These are phyloP conservation scores for Pleurotus sapidus DNA, from an alignment of 768 basidiomycete species.

Conservation along the genomic window DNA sequence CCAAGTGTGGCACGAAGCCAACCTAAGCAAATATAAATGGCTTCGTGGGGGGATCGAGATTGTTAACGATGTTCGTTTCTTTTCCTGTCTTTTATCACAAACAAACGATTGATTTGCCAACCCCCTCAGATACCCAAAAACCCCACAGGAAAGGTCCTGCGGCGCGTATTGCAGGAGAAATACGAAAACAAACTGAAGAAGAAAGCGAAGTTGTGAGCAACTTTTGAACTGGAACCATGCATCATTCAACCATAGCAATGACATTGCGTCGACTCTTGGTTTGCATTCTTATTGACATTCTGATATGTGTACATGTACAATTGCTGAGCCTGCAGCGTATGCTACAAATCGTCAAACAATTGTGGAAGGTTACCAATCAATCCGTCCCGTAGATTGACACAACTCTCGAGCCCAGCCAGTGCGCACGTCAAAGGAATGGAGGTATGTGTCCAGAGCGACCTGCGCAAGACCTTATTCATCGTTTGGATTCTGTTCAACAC, in stretches of 20 bases:
- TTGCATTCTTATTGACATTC: neutral
- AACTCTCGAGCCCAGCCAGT: conserved; percentile 38
- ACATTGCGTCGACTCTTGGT: neutral
- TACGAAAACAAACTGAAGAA: conserved; percentile 37
- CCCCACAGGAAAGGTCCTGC: conserved; percentile 70
- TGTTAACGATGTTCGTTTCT: conserved; percentile 50
- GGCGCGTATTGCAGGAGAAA: conserved; percentile 56
- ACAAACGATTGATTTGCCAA: neutral
- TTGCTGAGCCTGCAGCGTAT: neutral
- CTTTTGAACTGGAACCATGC: too few relatives aligned
- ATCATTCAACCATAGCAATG: too few relatives aligned
- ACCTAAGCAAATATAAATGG: conserved; percentile 76
- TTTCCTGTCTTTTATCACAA: conserved; percentile 3
- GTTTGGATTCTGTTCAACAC: conserved; percentile 55
- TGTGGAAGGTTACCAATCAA: neutral
- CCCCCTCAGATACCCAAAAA: conserved; percentile 63
- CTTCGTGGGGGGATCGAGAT: conserved; percentile 69
- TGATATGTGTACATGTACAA: neutral
- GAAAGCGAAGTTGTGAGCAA: conserved; percentile 29
- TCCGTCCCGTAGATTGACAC: neutral
- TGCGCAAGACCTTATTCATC: conserved; percentile 37
- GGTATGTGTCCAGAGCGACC: conserved; percentile 28
- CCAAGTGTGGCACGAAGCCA: conserved; percentile 57
- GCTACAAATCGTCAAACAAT: neutral
- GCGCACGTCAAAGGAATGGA: conserved; percentile 39